These are phyloP conservation scores for Neonectria hederae DNA, from an alignment of 2,329 filamentous ascomycete genomes.

Conservation along the genomic window DNA sequence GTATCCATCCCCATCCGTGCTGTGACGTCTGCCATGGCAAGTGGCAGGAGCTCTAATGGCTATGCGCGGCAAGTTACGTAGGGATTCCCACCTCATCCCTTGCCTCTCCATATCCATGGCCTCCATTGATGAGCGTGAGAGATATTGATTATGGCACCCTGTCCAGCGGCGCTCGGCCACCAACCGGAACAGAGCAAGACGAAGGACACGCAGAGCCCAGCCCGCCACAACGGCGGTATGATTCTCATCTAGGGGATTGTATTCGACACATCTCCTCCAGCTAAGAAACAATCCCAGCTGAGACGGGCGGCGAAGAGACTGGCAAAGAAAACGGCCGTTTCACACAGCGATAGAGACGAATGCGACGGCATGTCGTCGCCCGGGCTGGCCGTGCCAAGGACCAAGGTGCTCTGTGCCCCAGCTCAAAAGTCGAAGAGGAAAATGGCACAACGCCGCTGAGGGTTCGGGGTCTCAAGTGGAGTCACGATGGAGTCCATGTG, in stretches of 20 bases:
- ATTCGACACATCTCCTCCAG: slow-evolving; percentile 7
- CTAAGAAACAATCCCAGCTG: slow-evolving; percentile 7
- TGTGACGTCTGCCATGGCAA: slow-evolving; percentile 8
- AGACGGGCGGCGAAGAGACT: no score
- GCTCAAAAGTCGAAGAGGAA: slow-evolving; percentile 21
- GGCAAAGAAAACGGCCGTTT: slow-evolving; percentile 3
- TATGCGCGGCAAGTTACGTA: slow-evolving; percentile 11
- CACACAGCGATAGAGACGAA: slow-evolving; percentile 7
- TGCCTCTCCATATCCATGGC: slow-evolving; percentile 2
- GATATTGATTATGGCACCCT: not conserved
- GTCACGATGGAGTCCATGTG: slow-evolving; percentile 35
- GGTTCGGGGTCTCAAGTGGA: slow-evolving; percentile 39
- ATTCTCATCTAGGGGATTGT: slow-evolving; percentile 23
- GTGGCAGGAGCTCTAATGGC: slow-evolving; percentile 4
- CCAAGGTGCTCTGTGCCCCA: not conserved
- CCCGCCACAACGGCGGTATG: slow-evolving; percentile 21
- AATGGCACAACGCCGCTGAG: slow-evolving; percentile 35
- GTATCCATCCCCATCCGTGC: slow-evolving; percentile 4
- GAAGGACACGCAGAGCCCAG: slow-evolving; percentile 27
- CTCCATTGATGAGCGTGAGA: not conserved
- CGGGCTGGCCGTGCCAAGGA: slow-evolving; percentile 21
- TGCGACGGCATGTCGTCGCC: slow-evolving; percentile 21
- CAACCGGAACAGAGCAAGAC: not conserved
- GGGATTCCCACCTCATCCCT: slow-evolving; percentile 18
- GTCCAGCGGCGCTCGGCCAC: not conserved